These are phyloP conservation scores for Phellopilus nigrolimitatus DNA, from an alignment of 1,284 basidiomycete genomes.

Conservation along the genomic window DNA sequence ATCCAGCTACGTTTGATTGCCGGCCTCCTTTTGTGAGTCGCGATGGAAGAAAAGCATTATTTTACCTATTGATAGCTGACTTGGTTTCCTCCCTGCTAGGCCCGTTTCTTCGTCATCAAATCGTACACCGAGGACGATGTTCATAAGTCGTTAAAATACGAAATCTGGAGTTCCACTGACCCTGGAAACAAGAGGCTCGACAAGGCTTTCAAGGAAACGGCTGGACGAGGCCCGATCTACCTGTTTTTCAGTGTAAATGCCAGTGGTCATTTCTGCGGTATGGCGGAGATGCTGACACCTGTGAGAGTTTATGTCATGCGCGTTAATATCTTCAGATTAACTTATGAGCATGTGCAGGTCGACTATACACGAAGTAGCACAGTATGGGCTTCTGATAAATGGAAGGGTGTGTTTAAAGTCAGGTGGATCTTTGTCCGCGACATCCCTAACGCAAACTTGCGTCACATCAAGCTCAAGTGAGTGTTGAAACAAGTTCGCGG, in stretches of 20 bases:
- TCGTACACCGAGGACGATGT: conserved; percentile 98
- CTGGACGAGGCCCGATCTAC: conserved; percentile 85
- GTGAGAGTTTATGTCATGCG: conserved; percentile 36
- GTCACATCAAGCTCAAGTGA: conserved; percentile 81
- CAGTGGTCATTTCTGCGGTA: conserved; percentile 93
- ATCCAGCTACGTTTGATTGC: conserved; percentile 82
- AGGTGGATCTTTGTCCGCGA: conserved; percentile 95
- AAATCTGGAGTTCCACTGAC: conserved; percentile 96
- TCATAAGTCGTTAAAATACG: conserved; percentile 93
- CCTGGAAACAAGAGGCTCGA: conserved; percentile 94
- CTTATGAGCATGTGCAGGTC: conserved; percentile 38
- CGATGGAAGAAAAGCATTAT: neutral
- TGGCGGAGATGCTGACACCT: conserved; percentile 93
- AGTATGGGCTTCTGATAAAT: conserved; percentile 97
- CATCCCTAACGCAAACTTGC: conserved; percentile 81
- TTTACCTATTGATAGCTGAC: neutral
- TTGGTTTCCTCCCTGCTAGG: conserved; percentile 38
- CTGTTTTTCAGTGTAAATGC: conserved; percentile 96
- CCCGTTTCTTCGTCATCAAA: conserved; percentile 95
- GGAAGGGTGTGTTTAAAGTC: conserved; percentile 96
- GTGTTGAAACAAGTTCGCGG: conserved; percentile 24
- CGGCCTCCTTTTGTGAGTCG: conserved; percentile 67
- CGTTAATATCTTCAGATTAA: conserved; percentile 8
- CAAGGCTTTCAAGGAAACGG: conserved; percentile 89
- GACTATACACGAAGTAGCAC: conserved; percentile 84